Evolutionary conservation across 768 basidiomycete species (phyloP).

Genomic region (Lyophyllum semitale): DNA sequence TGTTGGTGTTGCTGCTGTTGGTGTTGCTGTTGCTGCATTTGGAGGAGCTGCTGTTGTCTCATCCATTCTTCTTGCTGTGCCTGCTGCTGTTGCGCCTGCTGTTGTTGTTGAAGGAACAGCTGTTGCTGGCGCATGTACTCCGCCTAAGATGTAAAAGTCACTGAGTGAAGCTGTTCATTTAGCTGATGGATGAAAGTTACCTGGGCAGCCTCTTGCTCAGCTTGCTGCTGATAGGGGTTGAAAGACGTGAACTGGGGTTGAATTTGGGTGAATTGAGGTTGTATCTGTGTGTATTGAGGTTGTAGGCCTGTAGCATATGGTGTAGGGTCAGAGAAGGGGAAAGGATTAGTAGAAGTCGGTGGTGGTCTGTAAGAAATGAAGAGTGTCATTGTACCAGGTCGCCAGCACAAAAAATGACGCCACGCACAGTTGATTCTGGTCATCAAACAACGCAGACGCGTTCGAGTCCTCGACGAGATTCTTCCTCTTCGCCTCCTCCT

Average conservation of each 20-base stretch:
- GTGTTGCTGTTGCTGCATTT: slow-evolving; percentile 59
- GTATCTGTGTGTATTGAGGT: slow-evolving; percentile 54
- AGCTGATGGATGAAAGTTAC: slow-evolving; percentile 20
- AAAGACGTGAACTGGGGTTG: slow-evolving; percentile 90
- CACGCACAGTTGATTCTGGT: slow-evolving; percentile 75
- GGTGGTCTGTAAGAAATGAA: slow-evolving; percentile 32
- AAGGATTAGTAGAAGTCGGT: slow-evolving; percentile 49
- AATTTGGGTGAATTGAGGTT: slow-evolving; percentile 75
- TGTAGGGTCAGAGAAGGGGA: slow-evolving; percentile 64
- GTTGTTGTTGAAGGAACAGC: slow-evolving; percentile 56
- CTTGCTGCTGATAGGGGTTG: slow-evolving; percentile 93
- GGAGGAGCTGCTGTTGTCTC: slow-evolving; percentile 43
- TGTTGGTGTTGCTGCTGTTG: slow-evolving; percentile 49
- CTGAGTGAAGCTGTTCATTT: slow-evolving; percentile 35
- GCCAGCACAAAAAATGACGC: background rate
- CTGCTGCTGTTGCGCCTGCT: slow-evolving; percentile 56
- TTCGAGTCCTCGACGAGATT: slow-evolving; percentile 75
- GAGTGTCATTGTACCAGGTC: slow-evolving; percentile 7
- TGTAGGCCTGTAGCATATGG: slow-evolving; percentile 59
- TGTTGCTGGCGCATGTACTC: slow-evolving; percentile 79
- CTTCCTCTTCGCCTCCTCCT: slow-evolving; percentile 83
- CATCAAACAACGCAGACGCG: slow-evolving; percentile 80
- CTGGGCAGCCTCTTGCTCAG: slow-evolving; percentile 86
- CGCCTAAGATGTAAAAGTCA: slow-evolving; percentile 41
- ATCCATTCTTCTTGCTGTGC: slow-evolving; percentile 47